Conservation (phyloP, 139 green algal genomes). For the Chlamydomonas asymmetrica region DNA sequence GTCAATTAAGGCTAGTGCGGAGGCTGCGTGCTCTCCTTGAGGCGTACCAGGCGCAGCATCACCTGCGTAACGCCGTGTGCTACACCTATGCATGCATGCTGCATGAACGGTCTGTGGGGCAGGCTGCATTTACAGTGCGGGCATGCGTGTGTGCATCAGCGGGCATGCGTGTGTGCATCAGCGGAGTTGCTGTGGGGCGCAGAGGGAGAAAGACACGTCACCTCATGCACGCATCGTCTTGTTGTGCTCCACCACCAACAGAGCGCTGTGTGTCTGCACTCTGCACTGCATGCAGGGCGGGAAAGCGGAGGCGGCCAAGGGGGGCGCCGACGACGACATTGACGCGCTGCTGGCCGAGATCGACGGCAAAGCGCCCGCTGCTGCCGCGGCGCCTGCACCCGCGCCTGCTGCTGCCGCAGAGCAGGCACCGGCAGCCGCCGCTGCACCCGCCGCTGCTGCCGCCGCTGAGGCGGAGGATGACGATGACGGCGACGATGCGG, state of each 20-base stretch:
- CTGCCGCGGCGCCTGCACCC: conserved; percentile 1
- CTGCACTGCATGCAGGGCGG: too few relatives aligned
- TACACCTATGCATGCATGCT: too few relatives aligned
- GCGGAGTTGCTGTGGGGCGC: too few relatives aligned
- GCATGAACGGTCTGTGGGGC: too few relatives aligned
- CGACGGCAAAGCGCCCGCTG: conserved; percentile 48
- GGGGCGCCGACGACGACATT: conserved; percentile 65
- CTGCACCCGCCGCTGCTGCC: conserved; percentile 16
- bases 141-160: too few relatives aligned
- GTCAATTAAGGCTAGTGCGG: too few relatives aligned
- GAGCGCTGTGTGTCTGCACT: neutral
- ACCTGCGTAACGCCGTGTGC: too few relatives aligned
- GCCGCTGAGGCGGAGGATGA: conserved; percentile 30
- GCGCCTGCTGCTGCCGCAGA: conserved; percentile 26
- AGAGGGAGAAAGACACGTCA: too few relatives aligned
- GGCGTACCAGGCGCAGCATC: too few relatives aligned
- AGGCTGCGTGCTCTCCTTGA: too few relatives aligned
- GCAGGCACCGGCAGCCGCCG: conserved; percentile 8
- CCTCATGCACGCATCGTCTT: neutral
- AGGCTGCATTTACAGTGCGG: too few relatives aligned
- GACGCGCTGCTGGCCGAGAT: conserved; percentile 72
- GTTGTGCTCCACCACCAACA: neutral
- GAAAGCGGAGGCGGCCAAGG: conserved; percentile 26
- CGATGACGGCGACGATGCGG: conserved; percentile 23
- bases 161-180: too few relatives aligned